Base-by-base conservation (phyloP, 768 basidiomycete species). In the Agaricus bisporus region DNA sequence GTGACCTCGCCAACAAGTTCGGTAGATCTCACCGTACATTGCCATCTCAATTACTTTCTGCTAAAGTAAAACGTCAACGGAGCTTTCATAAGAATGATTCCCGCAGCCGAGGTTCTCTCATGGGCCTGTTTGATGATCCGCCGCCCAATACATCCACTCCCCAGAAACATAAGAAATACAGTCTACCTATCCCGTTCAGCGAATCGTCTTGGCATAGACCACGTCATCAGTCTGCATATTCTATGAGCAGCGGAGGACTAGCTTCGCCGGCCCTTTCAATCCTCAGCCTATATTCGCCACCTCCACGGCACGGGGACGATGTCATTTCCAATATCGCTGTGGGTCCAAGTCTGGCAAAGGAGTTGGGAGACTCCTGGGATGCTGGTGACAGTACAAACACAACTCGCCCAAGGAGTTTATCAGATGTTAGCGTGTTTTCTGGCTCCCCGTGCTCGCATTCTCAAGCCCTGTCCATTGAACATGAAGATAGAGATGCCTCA, bases 121-220 rank as follows among this genome's bases (percentile, higher is more conserved):
- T 86, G 32, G 84, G 83, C 11, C 67, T 87, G 6, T 88, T 88
- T 58, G 79, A 83, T 18, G 61, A 61, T n/a, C 54, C 58, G 22
- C 62, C 56, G 26, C 48, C 54, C 25, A 55, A 59, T 12, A 57
- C 58, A 20, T 49, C 55, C 3, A 44, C 32, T n/a, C 48, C 55
- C 10, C 53, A 58, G 38, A 25, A 61, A 56, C 43, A 63, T 7
- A 52, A 25, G 15, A 58, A 36, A 58, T 62, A 41, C 11, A 32
- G 66, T 58, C 54, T 66, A 54, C 53, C 67, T 59, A 64, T 70
- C 56, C 65, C 70, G 61, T 60, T 70, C 58, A 52, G 67, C 56
- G 53, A 54, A 28, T 58, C 70, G 62, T 57, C 70, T 51, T 41
- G 67, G 67, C 61, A 51, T 44, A 67, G 66, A 44, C 56, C 57